Evolutionary conservation across 2,329 filamentous ascomycete species (phyloP).

Genomic region (Hawksworthiomyces lignivorus): DNA sequence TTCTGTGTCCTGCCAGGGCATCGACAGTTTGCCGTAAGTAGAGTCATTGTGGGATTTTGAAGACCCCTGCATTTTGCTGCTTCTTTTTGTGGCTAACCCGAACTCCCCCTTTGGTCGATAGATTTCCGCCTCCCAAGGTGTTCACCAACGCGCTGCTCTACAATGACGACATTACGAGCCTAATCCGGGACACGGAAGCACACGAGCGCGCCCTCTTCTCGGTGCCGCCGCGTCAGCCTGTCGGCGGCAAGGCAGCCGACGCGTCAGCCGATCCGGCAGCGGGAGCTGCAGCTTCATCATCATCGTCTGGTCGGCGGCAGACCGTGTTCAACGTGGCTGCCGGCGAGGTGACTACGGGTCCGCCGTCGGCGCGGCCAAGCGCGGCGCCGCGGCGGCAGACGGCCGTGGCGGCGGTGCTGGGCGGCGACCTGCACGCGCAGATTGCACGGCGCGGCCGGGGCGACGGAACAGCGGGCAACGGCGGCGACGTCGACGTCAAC

Average conservation of each 20-base stretch:
- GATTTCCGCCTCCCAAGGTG: slow-evolving; percentile 84
- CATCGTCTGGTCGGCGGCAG: slow-evolving; percentile 39
- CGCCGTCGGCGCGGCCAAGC: slow-evolving; percentile 33
- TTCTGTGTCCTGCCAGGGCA: slow-evolving; percentile 64
- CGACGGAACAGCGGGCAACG: slow-evolving; percentile 22
- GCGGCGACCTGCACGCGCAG: slow-evolving; percentile 76
- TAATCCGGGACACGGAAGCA: slow-evolving; percentile 90
- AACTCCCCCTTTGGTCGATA: slow-evolving; percentile 28
- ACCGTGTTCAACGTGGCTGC: slow-evolving; percentile 60
- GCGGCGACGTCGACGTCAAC: slow-evolving; percentile 77
- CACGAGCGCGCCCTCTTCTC: slow-evolving; percentile 96
- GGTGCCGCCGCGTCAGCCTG: slow-evolving; percentile 69
- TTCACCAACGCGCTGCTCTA: slow-evolving; percentile 91
- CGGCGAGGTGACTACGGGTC: slow-evolving; percentile 53
- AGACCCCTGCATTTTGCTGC: background rate
- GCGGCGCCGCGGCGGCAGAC: slow-evolving; percentile 60
- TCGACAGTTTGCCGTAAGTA: slow-evolving; percentile 63
- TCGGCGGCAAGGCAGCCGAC: slow-evolving; percentile 33
- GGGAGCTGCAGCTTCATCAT: slow-evolving; percentile 39
- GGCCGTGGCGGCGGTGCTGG: slow-evolving; percentile 82
- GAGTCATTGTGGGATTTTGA: background rate
- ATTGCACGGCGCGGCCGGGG: slow-evolving; percentile 48
- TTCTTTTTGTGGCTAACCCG: background rate
- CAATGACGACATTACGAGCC: slow-evolving; percentile 81
- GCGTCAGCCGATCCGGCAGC: slow-evolving; percentile 23